Percentiles rank a stretch among this genome's conserved stretches.
phyloP scores from a whole-genome alignment of 164 flowering plant genomes.

The Saururus chinensis region DNA sequence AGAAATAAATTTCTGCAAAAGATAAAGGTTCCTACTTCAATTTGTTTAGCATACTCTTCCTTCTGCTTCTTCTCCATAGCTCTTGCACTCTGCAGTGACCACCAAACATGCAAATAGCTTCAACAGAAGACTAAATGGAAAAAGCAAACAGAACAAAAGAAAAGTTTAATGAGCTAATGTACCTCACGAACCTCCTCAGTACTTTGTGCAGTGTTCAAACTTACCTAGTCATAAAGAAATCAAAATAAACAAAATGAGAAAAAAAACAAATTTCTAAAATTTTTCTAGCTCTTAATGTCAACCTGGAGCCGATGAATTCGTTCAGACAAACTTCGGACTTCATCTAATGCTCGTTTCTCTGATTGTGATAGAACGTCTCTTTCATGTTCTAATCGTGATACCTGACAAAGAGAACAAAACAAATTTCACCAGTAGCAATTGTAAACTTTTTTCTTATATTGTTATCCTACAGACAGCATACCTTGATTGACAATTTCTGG shows the following conservation, averaged over 20 bases:
- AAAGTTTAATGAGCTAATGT: constrained; percentile 1
- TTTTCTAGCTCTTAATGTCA: neutral
- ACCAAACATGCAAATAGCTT: neutral
- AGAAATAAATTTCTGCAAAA: neutral
- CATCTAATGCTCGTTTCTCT: constrained; percentile 81
- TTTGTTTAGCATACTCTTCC: constrained; percentile 46
- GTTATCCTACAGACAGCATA: constrained; percentile 10
- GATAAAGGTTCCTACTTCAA: constrained; percentile 48
- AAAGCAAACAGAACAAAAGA: neutral
- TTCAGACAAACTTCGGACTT: constrained; percentile 67
- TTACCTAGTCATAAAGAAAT: constrained; percentile 39
- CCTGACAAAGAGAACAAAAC: constrained; percentile 22
- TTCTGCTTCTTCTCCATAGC: constrained; percentile 50
- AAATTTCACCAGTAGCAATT: neutral
- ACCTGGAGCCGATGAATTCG: constrained; percentile 86
- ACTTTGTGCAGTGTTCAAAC: constrained; percentile 72
- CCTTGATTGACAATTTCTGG: constrained; percentile 73
- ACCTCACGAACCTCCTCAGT: constrained; percentile 81
- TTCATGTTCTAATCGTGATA: constrained; percentile 63
- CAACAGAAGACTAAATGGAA: neutral
- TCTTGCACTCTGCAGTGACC: constrained; percentile 52
- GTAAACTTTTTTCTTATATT: too few relatives aligned
- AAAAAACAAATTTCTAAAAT: neutral
- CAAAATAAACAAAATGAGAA: neutral
- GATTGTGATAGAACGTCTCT: constrained; percentile 63